phyloP scores from a whole-genome alignment of 768 basidiomycete species.

The Boletus reticuloceps region DNA sequence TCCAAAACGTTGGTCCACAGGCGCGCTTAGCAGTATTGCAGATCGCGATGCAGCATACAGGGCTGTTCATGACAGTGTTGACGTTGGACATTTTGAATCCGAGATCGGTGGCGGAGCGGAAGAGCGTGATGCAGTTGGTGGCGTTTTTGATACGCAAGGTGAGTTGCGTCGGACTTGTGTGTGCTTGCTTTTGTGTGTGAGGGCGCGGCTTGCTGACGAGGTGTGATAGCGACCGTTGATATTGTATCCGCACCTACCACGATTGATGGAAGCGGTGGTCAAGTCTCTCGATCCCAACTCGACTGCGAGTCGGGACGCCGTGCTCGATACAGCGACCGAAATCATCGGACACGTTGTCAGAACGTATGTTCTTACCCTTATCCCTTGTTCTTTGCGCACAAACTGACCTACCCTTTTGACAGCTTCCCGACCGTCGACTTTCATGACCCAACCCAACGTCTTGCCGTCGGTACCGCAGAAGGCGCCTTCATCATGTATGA shows the following conservation, averaged over 20 bases:
- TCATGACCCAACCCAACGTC: slow-evolving; percentile 79
- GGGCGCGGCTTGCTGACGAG: neutral
- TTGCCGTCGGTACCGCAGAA: slow-evolving; percentile 92
- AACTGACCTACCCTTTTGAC: neutral
- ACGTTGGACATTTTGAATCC: slow-evolving; percentile 86
- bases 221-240: slow-evolving; percentile 70
- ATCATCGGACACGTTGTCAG: slow-evolving; percentile 94
- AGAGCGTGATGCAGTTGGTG: slow-evolving; percentile 88
- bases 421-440: slow-evolving; percentile 96
- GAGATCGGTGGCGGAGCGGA: slow-evolving; percentile 70
- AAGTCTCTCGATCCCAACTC: slow-evolving; percentile 94
- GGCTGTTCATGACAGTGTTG: slow-evolving; percentile 91
- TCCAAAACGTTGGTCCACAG: slow-evolving; percentile 70
- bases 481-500: slow-evolving; percentile 97
- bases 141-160: slow-evolving; percentile 93
- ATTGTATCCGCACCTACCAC: slow-evolving; percentile 78
- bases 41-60: slow-evolving; percentile 80
- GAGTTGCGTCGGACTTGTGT: neutral
- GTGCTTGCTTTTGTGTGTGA: no score
- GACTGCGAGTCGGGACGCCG: slow-evolving; percentile 72
- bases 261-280: slow-evolving; percentile 91
- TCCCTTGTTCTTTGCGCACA: neutral
- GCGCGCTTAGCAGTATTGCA: slow-evolving; percentile 82
- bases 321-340: slow-evolving; percentile 88
- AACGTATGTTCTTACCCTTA: slow-evolving; percentile 51